phyloP scores from a whole-genome alignment of 371 early-diverging fungal species.

The Thermomucor indicae-seudaticae region DNA sequence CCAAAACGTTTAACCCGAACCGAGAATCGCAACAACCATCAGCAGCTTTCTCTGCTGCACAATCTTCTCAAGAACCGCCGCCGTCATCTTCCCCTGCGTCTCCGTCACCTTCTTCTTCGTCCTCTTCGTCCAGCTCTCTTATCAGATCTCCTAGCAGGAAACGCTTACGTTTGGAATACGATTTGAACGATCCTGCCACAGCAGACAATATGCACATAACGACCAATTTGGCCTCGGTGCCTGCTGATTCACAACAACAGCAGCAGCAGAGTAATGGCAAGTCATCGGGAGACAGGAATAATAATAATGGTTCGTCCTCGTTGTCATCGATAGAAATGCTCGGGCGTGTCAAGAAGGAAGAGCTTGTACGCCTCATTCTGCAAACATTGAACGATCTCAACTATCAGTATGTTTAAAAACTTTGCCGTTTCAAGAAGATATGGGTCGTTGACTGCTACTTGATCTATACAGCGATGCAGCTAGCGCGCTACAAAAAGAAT shows the following conservation, averaged over 20 bases:
- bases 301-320: background rate
- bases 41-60: conserved; percentile 4
- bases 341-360: conserved; percentile 42
- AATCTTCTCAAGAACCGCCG: conserved; percentile 1
- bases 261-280: conserved; percentile 8
- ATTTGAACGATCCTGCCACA: background rate
- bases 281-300: conserved; percentile 1
- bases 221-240: background rate
- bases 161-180: background rate
- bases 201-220: background rate
- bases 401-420: conserved; percentile 59
- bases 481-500: conserved; percentile 61
- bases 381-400: conserved; percentile 84
- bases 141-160: background rate
- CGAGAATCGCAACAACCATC: background rate
- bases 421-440: background rate
- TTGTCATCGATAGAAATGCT: conserved; percentile 4
- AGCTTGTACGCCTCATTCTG: conserved; percentile 81
- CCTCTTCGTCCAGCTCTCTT: background rate
- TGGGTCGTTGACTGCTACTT: background rate
- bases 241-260: background rate
- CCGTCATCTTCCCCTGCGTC: background rate
- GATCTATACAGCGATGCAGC: conserved; percentile 51
- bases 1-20: conserved; percentile 3
- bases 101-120: background rate